Conservation (phyloP, 306 rosid species). For the Macrotyloma uniflorum region DNA sequence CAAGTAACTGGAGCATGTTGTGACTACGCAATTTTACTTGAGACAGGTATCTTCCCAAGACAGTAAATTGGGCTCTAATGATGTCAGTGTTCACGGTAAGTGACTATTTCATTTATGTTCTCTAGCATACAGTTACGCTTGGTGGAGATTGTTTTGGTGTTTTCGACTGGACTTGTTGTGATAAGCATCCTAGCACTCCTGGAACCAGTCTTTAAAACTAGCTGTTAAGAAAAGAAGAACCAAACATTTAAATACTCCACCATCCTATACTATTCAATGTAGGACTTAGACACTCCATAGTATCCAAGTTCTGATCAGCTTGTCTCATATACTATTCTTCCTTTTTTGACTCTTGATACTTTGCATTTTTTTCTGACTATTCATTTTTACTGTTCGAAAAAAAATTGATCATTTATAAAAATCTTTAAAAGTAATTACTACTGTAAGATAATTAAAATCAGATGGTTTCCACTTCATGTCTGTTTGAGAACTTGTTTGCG, state of each 20-base stretch:
- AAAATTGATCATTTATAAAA: neutral
- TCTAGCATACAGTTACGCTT: constrained; percentile 6
- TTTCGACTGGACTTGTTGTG: neutral
- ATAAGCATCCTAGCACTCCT: no score
- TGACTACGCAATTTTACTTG: constrained; percentile 41
- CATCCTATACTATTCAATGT: no score
- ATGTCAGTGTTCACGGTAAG: constrained; percentile 88
- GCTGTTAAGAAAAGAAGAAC: no score
- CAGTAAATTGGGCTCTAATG: constrained; percentile 77
- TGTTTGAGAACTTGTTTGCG: neutral
- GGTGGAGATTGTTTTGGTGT: neutral
- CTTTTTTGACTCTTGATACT: constrained; percentile 6
- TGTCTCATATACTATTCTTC: neutral
- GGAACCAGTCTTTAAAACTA: no score
- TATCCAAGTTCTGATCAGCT: no score
- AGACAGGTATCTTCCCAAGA: constrained; percentile 71
- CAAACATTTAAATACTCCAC: no score
- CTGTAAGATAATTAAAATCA: neutral
- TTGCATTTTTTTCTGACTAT: constrained; percentile 15
- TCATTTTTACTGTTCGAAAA: neutral
- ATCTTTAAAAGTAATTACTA: neutral
- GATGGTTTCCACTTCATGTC: neutral
- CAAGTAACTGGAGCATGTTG: constrained; percentile 10
- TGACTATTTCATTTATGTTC: constrained; percentile 14
- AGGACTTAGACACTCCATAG: no score